Conservation (phyloP, 495 filamentous ascomycete genomes). For the Xylaria nigripes region DNA sequence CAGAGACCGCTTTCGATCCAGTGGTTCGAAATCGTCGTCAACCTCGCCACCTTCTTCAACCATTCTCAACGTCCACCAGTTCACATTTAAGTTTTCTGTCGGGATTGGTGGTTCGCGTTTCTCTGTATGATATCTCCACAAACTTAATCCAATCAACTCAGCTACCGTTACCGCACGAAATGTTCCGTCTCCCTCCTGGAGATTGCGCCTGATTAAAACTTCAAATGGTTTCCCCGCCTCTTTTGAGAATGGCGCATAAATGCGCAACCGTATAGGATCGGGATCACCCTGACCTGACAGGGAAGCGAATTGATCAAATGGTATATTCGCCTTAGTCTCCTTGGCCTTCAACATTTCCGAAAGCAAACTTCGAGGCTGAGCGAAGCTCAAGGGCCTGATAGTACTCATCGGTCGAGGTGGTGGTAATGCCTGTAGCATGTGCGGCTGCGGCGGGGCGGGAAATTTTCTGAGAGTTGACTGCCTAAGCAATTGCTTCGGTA, state of each 20-base stretch:
- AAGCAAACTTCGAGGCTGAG: slow-evolving; percentile 70
- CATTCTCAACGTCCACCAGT: slow-evolving; percentile 89
- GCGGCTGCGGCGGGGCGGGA: slow-evolving; percentile 42
- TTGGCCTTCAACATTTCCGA: slow-evolving; percentile 64
- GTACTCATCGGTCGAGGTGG: slow-evolving; percentile 88
- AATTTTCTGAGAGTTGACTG: slow-evolving; percentile 40
- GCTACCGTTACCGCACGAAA: slow-evolving; percentile 67
- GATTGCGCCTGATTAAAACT: slow-evolving; percentile 66
- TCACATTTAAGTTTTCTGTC: slow-evolving; percentile 67
- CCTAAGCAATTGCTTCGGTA: slow-evolving; percentile 45
- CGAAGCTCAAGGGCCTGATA: slow-evolving; percentile 68
- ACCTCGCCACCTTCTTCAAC: slow-evolving; percentile 82
- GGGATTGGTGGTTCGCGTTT: slow-evolving; percentile 63
- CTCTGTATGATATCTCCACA: slow-evolving; percentile 84
- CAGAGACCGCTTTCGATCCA: slow-evolving; percentile 70
- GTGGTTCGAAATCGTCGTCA: slow-evolving; percentile 87
- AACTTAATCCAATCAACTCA: slow-evolving; percentile 80
- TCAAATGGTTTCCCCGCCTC: slow-evolving; percentile 64
- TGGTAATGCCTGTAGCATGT: slow-evolving; percentile 66
- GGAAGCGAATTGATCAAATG: slow-evolving; percentile 77
- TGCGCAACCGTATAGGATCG: slow-evolving; percentile 73
- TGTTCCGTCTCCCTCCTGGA: slow-evolving; percentile 57
- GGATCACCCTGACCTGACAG: slow-evolving; percentile 78
- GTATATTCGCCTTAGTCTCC: slow-evolving; percentile 68
- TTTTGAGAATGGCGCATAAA: slow-evolving; percentile 78